Conservation (phyloP, 169 alveolate genomes). For the Plasmodium gonderi region DNA sequence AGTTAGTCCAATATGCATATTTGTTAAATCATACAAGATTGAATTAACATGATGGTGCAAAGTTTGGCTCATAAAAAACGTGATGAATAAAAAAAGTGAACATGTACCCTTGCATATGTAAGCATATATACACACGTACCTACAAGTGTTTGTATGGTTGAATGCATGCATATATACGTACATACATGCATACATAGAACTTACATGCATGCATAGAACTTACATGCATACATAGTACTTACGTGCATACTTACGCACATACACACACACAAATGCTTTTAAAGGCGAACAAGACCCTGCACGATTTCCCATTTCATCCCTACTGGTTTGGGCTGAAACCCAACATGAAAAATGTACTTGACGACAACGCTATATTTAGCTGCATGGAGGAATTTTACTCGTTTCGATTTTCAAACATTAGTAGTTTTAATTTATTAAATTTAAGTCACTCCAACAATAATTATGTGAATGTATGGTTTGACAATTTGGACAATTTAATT, state of each 20-base stretch:
- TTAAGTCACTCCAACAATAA: constrained; percentile 59
- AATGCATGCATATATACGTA: background rate
- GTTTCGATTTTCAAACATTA: constrained; percentile 69
- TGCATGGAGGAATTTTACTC: constrained; percentile 65
- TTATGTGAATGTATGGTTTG: constrained; percentile 64
- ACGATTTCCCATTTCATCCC: constrained; percentile 66
- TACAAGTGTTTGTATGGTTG: background rate
- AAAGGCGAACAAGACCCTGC: constrained; percentile 57
- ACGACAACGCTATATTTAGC: constrained; percentile 25
- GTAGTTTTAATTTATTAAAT: constrained; percentile 59
- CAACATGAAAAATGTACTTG: constrained; percentile 21
- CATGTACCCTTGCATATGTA: background rate
- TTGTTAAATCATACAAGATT: background rate
- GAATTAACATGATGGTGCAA: background rate
- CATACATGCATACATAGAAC: background rate
- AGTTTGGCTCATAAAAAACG: background rate
- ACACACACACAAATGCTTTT: constrained; percentile 43
- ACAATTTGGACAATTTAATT: constrained; percentile 55
- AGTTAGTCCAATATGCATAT: background rate
- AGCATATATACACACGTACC: background rate
- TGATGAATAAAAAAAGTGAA: background rate
- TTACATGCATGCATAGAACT: background rate
- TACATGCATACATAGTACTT: background rate
- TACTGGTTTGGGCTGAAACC: constrained; percentile 72
- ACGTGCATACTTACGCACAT: background rate